Base-by-base conservation (phyloP, 768 basidiomycete genomes). In the Pleurotus sapidus region DNA sequence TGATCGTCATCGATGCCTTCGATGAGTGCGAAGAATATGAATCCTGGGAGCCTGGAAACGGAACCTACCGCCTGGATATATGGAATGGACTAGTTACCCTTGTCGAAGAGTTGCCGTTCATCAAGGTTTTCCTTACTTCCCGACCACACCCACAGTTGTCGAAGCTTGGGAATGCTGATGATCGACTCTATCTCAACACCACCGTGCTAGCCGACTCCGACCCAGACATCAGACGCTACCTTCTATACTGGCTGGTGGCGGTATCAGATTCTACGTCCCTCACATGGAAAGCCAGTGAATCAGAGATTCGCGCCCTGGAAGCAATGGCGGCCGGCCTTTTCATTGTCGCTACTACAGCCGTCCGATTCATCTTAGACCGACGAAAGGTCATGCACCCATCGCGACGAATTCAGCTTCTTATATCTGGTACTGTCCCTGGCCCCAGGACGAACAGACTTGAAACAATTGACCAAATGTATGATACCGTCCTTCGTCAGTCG, bases 21-120 rank as follows among this genome's bases (percentile, higher is more conserved):
- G 67, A 66, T 51, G 67, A 68, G 64, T 68, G 65, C 58, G 49
- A 60, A 20, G 60, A 59, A 20, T 30, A 30, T 30, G 27, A 30
- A 30, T 30, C 27, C 27, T 30, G 27, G 27, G 27, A 30, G 2
- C 27, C 27, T 30, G 27, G 27, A 30, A 30, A 30, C 6, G 27
- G 27, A 30, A 30, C 27, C 27, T 20, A 43, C 20, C 25, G 38
- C 38, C 6, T 45, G 15, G n/a, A 40, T 55, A 8, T 50, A 9
- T 23, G 59, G 55, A n/a, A 47, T 39, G 1, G 34, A 56, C 14
- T 49, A 56, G 5, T 25, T 58, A 4, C 37, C 42, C 14, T 40
- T 59, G 46, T 56, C 58, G 17, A 11, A 5, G 49, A 55, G 3
- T 38, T 61, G 4, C 24, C 24, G 1, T 57, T 57, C 6, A 42